Base-by-base conservation (phyloP, 192 early-diverging fungal species). In the Backusella macrospora region DNA sequence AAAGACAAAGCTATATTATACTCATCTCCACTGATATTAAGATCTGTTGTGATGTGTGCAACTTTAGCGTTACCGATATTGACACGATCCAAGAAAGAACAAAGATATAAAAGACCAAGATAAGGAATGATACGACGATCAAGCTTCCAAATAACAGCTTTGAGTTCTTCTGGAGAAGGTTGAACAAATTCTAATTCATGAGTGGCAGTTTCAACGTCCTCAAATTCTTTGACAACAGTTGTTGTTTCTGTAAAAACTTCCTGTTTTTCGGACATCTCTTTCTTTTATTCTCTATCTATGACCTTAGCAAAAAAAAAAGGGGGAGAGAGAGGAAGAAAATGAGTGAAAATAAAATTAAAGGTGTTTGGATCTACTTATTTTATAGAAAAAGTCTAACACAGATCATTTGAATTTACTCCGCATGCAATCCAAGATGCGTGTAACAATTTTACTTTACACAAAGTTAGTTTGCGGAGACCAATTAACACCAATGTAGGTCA, bases 11-110 rank as follows among this genome's bases (percentile, higher is more conserved):
- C 76, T 82, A 85, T 82, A 55, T 90, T 90, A 78, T 87, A 92
- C 37, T 86, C 75, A 55, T 37, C 72, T 37, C 73, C 40, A 34
- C 70, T 77, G 8, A 89, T 71, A 45, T 55, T 72, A n/a, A 91
- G 74, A 46, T 88, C 84, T 2, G 34, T n/a, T 43, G 69, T 74
- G 6, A 90, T 38, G 34, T 80, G 79, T 26, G 86, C 80, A n/a
- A 90, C 77, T 73, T 88, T 87, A 23, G 88, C 88, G 74, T 90
- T 90, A 45, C 84, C 83, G 48, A 91, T 93, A 76, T 93, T 93
- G 39, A 88, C 87, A 38, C 92, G 88, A 68, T 93, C 92, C 23
- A 93, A 83, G 62, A 89, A 86, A 40, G 83, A 83, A 62, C 86
- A 91, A n/a, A 93, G 79, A 59, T 93, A 92, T 5, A 92, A 80